These are phyloP conservation scores for Russula olivacea DNA, from an alignment of 768 basidiomycete species.

Conservation along the genomic window DNA sequence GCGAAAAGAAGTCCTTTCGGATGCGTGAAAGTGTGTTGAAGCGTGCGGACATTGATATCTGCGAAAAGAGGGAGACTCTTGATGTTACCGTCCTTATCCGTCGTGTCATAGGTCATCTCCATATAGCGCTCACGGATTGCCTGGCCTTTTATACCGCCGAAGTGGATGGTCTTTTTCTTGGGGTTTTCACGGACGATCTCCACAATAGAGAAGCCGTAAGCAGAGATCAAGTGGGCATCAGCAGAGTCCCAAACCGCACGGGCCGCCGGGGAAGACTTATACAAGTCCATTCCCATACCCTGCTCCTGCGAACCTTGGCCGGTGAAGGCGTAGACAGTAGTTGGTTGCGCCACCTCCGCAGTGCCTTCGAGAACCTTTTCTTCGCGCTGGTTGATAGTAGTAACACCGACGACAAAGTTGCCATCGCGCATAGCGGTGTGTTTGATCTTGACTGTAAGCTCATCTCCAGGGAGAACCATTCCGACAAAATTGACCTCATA, in stretches of 20 bases:
- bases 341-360: conserved; percentile 88
- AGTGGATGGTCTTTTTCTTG: conserved; percentile 96
- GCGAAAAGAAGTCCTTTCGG: conserved; percentile 93
- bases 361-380: conserved; percentile 91
- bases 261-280: conserved; percentile 87
- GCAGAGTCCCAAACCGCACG: conserved; percentile 97
- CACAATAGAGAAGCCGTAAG: conserved; percentile 97
- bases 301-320: conserved; percentile 97
- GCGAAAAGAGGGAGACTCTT: conserved; percentile 95
- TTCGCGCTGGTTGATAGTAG: conserved; percentile 75
- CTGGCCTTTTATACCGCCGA: conserved; percentile 98
- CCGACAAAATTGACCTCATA: conserved; percentile 96
- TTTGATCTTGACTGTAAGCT: conserved; percentile 78
- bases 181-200: conserved; percentile 99
- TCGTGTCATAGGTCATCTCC: conserved; percentile 97
- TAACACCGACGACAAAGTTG: conserved; percentile 85
- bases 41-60: conserved; percentile 91
- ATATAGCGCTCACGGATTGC: conserved; percentile 98
- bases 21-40: conserved; percentile 97
- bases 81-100: conserved; percentile 93
- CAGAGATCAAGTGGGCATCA: conserved; percentile 85
- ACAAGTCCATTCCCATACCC: conserved; percentile 99
- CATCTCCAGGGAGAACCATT: conserved; percentile 91
- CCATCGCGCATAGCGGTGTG: conserved; percentile 91
- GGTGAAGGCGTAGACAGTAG: conserved; percentile 95